Conservation (phyloP, 495 filamentous ascomycete species). For the Podospora comata region DNA sequence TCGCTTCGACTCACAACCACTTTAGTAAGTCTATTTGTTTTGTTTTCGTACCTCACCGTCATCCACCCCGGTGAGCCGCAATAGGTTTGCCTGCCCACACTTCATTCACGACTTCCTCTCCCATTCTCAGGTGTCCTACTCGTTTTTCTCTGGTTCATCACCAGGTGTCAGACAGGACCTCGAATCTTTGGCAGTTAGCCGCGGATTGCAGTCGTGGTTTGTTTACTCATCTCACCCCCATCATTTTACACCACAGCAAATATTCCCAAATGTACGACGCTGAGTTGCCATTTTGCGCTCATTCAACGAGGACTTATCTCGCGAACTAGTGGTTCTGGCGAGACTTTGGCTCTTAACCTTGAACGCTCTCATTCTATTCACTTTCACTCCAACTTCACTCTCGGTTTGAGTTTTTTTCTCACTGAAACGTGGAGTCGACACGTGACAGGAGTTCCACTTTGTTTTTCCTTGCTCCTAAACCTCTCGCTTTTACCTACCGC, state of each 20-base stretch:
- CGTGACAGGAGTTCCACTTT: slow-evolving; percentile 7
- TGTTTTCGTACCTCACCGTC: background rate
- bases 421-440: background rate
- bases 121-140: background rate
- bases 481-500: background rate
- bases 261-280: background rate
- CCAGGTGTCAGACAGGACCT: background rate
- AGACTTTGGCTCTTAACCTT: background rate
- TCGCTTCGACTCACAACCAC: background rate
- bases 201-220: background rate
- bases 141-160: background rate
- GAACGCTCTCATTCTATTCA: background rate
- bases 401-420: background rate
- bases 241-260: background rate
- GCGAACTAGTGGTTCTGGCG: background rate
- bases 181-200: background rate
- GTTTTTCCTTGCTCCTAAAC: slow-evolving; percentile 6
- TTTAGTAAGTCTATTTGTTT: background rate
- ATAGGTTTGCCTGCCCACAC: no score
- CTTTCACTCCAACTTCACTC: background rate
- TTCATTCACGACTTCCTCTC: background rate
- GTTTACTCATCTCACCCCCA: background rate
- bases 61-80: background rate
- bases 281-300: background rate
- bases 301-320: background rate